Conservation (phyloP, 176 grass and related monocot species). For the Melocanna baccifera region DNA sequence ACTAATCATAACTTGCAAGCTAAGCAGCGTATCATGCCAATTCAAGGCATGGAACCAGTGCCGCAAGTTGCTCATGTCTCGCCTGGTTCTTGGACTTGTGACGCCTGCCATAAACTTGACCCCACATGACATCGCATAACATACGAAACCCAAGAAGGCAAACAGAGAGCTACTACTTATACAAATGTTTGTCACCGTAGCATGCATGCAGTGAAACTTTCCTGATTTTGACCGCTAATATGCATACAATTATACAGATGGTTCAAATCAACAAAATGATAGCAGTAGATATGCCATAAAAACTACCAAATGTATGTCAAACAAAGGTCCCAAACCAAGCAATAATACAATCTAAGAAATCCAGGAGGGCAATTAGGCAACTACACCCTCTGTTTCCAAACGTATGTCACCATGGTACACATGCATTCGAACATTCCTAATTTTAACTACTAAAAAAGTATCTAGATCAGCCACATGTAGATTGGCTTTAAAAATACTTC, state of each 20-base stretch:
- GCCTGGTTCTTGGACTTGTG: too few species aligned
- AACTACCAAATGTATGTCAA: background rate
- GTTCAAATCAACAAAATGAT: background rate
- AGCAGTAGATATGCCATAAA: background rate
- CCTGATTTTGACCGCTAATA: background rate
- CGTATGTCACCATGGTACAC: background rate
- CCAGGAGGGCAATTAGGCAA: background rate
- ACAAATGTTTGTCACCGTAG: background rate
- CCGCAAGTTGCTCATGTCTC: too few species aligned
- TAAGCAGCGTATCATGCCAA: too few species aligned
- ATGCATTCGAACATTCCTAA: background rate
- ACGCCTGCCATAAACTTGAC: too few species aligned
- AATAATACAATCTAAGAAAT: slow-evolving; percentile 2
- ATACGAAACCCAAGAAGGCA: background rate
- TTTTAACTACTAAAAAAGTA: background rate
- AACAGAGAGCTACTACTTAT: background rate
- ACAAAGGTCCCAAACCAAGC: background rate
- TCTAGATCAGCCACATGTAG: background rate
- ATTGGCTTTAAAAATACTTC: background rate
- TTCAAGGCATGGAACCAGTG: too few species aligned
- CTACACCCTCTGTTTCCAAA: background rate
- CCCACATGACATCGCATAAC: too few species aligned
- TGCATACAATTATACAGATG: background rate
- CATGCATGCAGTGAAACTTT: background rate
- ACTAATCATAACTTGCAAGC: too few species aligned